These are phyloP conservation scores for Russula earlei DNA, from an alignment of 768 basidiomycete genomes.

Conservation along the genomic window DNA sequence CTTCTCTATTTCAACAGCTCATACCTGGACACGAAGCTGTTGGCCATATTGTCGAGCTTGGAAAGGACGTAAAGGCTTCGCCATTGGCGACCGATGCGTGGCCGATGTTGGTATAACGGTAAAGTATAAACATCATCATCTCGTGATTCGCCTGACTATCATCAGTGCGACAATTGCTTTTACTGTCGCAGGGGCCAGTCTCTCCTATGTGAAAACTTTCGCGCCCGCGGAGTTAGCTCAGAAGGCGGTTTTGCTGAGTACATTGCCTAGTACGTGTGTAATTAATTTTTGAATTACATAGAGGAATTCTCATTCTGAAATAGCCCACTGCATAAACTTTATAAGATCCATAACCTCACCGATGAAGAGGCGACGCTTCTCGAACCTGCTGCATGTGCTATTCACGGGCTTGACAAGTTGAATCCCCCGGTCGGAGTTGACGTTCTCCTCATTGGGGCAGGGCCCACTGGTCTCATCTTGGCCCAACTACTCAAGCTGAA, in stretches of 20 bases:
- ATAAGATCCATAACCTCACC: slow-evolving; percentile 79
- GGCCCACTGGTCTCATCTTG: slow-evolving; percentile 85
- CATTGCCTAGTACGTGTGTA: slow-evolving; percentile 57
- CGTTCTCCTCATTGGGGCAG: slow-evolving; percentile 81
- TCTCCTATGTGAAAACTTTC: slow-evolving; percentile 78
- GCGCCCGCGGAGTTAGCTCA: slow-evolving; percentile 66
- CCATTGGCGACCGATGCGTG: slow-evolving; percentile 72
- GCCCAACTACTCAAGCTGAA: slow-evolving; percentile 83
- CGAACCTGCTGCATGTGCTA: slow-evolving; percentile 85
- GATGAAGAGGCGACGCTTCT: slow-evolving; percentile 84
- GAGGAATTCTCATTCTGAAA: background rate
- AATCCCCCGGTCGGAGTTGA: slow-evolving; percentile 74
- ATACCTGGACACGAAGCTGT: slow-evolving; percentile 73
- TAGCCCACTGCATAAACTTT: slow-evolving; percentile 66
- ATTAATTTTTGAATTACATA: no score
- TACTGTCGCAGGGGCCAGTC: slow-evolving; percentile 80
- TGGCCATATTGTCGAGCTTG: slow-evolving; percentile 62
- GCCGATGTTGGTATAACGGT: slow-evolving; percentile 72
- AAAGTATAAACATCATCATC: slow-evolving; percentile 29
- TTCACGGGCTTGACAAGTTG: slow-evolving; percentile 88
- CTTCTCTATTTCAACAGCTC: slow-evolving; percentile 31
- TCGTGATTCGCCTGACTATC: background rate
- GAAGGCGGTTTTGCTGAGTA: slow-evolving; percentile 90
- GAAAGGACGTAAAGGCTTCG: slow-evolving; percentile 73
- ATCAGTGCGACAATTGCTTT: slow-evolving; percentile 75